A percentile compares a stretch with the other conserved stretches of the same genome.
Conservation (phyloP, 805 yeast species). For the Starmerella vitae region DNA sequence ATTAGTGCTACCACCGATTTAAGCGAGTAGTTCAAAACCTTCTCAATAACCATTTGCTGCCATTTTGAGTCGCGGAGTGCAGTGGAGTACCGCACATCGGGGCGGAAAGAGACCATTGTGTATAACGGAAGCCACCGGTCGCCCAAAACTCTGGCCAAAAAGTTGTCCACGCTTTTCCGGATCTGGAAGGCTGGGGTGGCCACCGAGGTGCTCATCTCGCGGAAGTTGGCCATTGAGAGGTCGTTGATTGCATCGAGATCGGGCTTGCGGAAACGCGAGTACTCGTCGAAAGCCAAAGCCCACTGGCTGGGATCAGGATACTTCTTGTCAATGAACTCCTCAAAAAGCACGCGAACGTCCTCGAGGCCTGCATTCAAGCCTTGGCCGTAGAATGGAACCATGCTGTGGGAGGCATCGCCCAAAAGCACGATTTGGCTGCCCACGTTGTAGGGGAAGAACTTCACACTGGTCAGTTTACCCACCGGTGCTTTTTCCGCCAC, state of each 20-base stretch:
- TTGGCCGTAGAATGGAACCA: conserved; percentile 98
- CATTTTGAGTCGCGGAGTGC: conserved; percentile 44
- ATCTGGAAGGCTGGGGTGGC: conserved; percentile 44
- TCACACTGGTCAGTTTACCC: conserved; percentile 64
- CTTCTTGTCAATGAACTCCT: conserved; percentile 30
- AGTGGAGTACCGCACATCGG: conserved; percentile 62
- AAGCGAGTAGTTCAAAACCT: conserved; percentile 1
- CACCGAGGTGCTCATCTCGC: conserved; percentile 78
- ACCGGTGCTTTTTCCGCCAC: conserved; percentile 50
- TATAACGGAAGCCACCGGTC: conserved; percentile 73
- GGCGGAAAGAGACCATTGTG: conserved; percentile 82
- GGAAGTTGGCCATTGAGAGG: conserved; percentile 66
- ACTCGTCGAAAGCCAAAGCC: conserved; percentile 41
- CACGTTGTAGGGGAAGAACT: conserved; percentile 55
- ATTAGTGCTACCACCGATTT: not conserved
- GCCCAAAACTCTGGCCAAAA: conserved; percentile 45
- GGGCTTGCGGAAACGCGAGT: conserved; percentile 41
- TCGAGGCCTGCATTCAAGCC: conserved; percentile 96
- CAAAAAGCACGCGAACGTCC: conserved; percentile 58
- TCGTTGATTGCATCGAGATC: conserved; percentile 67
- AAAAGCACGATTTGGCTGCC: conserved; percentile 50
- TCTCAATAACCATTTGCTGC: conserved; percentile 40
- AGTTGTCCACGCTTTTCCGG: conserved; percentile 54
- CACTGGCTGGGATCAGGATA: conserved; percentile 12
- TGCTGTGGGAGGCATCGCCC: conserved; percentile 92